Percentiles rank a stretch among this genome's conserved stretches.
Evolutionary conservation across 2,329 filamentous ascomycete species (phyloP).

Genomic region (Meredithiella fracta): DNA sequence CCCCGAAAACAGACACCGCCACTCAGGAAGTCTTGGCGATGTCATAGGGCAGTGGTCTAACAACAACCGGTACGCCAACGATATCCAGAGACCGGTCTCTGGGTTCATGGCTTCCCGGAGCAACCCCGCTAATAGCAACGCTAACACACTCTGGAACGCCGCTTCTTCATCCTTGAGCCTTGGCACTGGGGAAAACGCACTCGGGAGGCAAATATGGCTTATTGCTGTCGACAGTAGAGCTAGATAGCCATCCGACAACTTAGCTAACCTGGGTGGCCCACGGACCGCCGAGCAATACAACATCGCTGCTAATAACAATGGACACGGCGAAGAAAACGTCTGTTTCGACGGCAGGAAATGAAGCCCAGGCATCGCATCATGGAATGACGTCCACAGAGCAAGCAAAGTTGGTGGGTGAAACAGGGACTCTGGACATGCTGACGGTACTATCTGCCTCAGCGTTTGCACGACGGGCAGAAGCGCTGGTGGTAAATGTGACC

Average conservation of each 20-base stretch:
- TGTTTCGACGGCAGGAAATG: slow-evolving; percentile 29
- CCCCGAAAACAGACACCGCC: slow-evolving; percentile 25
- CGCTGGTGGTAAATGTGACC: slow-evolving; percentile 15
- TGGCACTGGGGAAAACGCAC: slow-evolving; percentile 17
- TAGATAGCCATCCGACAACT: slow-evolving; percentile 25
- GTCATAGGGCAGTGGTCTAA: slow-evolving; percentile 24
- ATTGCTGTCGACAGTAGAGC: slow-evolving; percentile 24
- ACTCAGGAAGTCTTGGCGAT: slow-evolving; percentile 21
- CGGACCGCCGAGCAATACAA: slow-evolving; percentile 26
- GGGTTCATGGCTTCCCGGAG: slow-evolving; percentile 26
- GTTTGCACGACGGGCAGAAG: slow-evolving; percentile 20
- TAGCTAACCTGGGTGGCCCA: slow-evolving; percentile 21
- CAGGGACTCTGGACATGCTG: slow-evolving; percentile 15
- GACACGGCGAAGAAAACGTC: slow-evolving; percentile 26
- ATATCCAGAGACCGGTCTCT: slow-evolving; percentile 29
- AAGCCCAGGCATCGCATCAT: slow-evolving; percentile 28
- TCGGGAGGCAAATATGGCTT: slow-evolving; percentile 25
- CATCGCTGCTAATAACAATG: slow-evolving; percentile 28
- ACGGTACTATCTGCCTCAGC: not conserved
- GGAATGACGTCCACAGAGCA: slow-evolving; percentile 25
- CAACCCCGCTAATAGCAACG: slow-evolving; percentile 26
- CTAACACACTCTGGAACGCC: slow-evolving; percentile 28
- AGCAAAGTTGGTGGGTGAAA: slow-evolving; percentile 22
- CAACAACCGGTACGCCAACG: slow-evolving; percentile 26
- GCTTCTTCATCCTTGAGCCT: slow-evolving; percentile 21